Evolutionary conservation across 495 filamentous ascomycete species (phyloP).

Genomic region (Neurospora sp.): DNA sequence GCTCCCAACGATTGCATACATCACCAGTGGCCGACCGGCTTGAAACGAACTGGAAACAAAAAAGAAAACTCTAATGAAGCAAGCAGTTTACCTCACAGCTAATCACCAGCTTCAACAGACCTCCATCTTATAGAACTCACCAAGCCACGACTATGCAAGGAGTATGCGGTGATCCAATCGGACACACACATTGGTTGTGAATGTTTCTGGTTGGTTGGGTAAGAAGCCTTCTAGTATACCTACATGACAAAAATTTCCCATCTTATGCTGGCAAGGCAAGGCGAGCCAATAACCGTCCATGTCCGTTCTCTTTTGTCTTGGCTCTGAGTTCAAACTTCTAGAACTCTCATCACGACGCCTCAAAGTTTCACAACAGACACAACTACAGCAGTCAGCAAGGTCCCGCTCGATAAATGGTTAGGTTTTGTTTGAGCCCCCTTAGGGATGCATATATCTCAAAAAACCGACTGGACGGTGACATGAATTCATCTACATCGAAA

Average conservation of each 20-base stretch:
- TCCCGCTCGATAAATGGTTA: background rate
- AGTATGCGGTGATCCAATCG: background rate
- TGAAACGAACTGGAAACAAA: background rate
- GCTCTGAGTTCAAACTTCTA: background rate
- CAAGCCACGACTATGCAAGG: background rate
- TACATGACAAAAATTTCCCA: too few species aligned
- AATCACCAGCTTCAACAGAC: background rate
- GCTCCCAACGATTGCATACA: background rate
- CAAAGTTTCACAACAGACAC: background rate
- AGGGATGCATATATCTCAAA: background rate
- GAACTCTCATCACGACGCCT: background rate
- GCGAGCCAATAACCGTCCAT: background rate
- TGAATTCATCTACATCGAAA: background rate
- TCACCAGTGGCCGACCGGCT: background rate
- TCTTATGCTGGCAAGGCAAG: background rate
- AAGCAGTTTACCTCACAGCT: background rate
- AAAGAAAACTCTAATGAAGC: background rate
- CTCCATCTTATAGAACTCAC: background rate
- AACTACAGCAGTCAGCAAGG: background rate
- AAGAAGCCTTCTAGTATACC: background rate
- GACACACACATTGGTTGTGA: background rate
- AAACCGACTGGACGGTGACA: background rate
- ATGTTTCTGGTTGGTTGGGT: background rate
- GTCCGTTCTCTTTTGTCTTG: background rate
- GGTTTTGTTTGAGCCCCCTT: background rate